phyloP scores from a whole-genome alignment of 768 basidiomycete species.

The Phallus indusiatus region DNA sequence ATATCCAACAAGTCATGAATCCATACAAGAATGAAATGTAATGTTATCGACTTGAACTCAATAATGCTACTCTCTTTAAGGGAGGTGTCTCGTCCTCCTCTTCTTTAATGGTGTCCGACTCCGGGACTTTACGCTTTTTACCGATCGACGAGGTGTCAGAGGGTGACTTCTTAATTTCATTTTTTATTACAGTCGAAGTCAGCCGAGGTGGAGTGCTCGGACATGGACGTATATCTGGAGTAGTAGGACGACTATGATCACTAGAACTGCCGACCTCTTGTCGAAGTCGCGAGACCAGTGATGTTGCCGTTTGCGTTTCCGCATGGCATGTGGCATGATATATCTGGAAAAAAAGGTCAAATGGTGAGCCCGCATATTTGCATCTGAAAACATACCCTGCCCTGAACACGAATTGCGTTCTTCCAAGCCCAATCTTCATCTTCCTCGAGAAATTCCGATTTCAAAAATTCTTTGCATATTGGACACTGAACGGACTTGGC shows the following conservation, averaged over 20 bases:
- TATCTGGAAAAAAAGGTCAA: slow-evolving; percentile 41
- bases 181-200: slow-evolving; percentile 28
- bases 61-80: slow-evolving; percentile 21
- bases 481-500: slow-evolving; percentile 80
- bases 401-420: slow-evolving; percentile 80
- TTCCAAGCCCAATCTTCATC: slow-evolving; percentile 99
- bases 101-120: slow-evolving; percentile 12
- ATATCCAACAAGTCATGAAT: neutral
- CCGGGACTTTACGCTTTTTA: slow-evolving; percentile 69
- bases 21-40: neutral
- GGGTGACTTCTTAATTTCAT: slow-evolving; percentile 29
- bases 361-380: slow-evolving; percentile 4
- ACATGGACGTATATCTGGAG: slow-evolving; percentile 45
- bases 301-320: slow-evolving; percentile 61
- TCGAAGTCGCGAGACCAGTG: slow-evolving; percentile 57
- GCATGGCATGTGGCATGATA: slow-evolving; percentile 94
- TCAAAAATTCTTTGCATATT: slow-evolving; percentile 90
- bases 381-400: slow-evolving; percentile 48
- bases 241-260: slow-evolving; percentile 59
- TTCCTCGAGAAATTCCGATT: slow-evolving; percentile 87
- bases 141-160: slow-evolving; percentile 46
- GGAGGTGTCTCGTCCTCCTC: slow-evolving; percentile 14
- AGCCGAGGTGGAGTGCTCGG: slow-evolving; percentile 19
- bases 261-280: slow-evolving; percentile 37
- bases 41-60: neutral